Evolutionary conservation across 768 basidiomycete genomes (phyloP).

Genomic region (Basidioascus undulatus): DNA sequence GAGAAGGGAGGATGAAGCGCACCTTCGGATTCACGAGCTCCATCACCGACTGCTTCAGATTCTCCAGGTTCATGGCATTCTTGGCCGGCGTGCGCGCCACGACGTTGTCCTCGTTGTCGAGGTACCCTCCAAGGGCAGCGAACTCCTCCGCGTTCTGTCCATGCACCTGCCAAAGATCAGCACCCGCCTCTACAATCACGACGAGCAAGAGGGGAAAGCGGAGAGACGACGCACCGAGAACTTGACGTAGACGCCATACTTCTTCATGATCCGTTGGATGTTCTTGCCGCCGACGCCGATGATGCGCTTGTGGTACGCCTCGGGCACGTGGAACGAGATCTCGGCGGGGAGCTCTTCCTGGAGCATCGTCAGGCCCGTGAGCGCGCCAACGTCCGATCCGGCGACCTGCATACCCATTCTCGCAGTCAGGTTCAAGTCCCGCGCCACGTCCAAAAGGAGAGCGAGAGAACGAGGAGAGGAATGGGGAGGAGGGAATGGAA

Average conservation of each 20-base stretch:
- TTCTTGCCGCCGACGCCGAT: constrained; percentile 95
- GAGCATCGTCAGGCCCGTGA: constrained; percentile 66
- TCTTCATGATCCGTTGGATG: constrained; percentile 98
- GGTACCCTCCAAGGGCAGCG: constrained; percentile 76
- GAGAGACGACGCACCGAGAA: too few relatives aligned
- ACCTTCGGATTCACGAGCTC: constrained; percentile 93
- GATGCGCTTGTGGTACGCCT: constrained; percentile 94
- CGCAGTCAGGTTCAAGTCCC: too few relatives aligned
- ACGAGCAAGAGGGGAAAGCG: too few relatives aligned
- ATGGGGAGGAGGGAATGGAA: neutral
- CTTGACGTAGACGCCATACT: constrained; percentile 98
- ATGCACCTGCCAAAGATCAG: too few relatives aligned
- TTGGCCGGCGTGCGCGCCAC: constrained; percentile 95
- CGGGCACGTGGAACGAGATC: constrained; percentile 94
- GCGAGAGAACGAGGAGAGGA: neutral
- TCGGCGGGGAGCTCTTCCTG: constrained; percentile 97
- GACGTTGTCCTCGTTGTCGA: constrained; percentile 95
- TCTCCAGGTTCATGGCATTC: constrained; percentile 83
- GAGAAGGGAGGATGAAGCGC: constrained; percentile 11
- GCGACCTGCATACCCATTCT: constrained; percentile 49
- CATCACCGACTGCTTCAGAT: constrained; percentile 89
- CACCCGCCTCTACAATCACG: too few relatives aligned
- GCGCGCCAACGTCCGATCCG: constrained; percentile 55
- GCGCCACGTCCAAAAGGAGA: neutral
- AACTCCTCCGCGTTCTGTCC: constrained; percentile 98